These are phyloP conservation scores for Ambispora gerdemannii DNA, from an alignment of 192 early-diverging fungal species.

Conservation along the genomic window DNA sequence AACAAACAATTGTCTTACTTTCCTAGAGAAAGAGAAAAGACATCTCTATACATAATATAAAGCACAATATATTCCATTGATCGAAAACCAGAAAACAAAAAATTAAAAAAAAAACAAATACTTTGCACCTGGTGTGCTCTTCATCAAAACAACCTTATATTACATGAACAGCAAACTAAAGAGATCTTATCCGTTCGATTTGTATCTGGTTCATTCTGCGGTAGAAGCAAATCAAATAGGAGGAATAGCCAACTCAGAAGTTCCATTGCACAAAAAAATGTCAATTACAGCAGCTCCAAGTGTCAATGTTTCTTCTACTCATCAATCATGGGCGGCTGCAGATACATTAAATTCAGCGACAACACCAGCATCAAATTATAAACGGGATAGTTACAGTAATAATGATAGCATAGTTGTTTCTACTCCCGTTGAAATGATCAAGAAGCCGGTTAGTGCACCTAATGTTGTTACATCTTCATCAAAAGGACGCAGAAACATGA, in stretches of 20 bases:
- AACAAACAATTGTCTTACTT: too few species aligned
- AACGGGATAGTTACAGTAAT: background rate
- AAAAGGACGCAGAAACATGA: constrained; percentile 17
- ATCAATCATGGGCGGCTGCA: background rate
- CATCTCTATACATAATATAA: too few species aligned
- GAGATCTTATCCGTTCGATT: constrained; percentile 29
- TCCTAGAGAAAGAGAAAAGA: too few species aligned
- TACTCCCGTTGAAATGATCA: background rate
- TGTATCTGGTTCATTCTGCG: background rate
- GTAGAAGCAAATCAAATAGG: constrained; percentile 17
- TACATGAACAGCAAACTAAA: constrained; percentile 26
- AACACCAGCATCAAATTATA: background rate
- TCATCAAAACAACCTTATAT: too few species aligned
- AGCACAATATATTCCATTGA: too few species aligned
- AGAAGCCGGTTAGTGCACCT: background rate
- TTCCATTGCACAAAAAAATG: constrained; percentile 23
- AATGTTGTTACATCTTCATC: background rate
- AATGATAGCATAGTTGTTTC: background rate
- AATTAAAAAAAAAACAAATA: too few species aligned
- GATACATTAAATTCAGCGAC: background rate
- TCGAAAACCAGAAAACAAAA: too few species aligned
- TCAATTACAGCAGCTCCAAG: constrained; percentile 17
- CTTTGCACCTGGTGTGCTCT: too few species aligned
- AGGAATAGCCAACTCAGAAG: constrained; percentile 11
- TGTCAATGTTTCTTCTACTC: constrained; percentile 1